These are phyloP conservation scores for Grosmannia penicillata DNA, from an alignment of 2,329 filamentous ascomycete genomes.

Conservation along the genomic window DNA sequence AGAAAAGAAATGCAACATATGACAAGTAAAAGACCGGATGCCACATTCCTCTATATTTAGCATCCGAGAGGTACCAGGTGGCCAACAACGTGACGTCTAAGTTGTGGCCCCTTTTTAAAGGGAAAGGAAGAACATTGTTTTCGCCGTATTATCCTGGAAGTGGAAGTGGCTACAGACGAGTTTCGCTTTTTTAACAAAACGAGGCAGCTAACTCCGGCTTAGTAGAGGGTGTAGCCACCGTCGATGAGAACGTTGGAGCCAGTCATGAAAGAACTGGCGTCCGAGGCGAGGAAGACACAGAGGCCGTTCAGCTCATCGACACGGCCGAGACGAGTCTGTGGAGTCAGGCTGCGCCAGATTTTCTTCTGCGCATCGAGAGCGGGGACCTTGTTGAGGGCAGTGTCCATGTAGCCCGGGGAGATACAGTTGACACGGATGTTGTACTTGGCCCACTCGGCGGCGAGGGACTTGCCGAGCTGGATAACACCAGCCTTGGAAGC, in stretches of 20 bases:
- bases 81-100: background rate
- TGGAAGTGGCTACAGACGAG: background rate
- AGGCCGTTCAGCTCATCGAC: slow-evolving; percentile 68
- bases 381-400: slow-evolving; percentile 62
- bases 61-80: background rate
- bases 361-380: slow-evolving; percentile 69
- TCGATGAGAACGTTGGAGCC: slow-evolving; percentile 60
- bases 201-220: no score
- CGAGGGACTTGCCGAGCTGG: slow-evolving; percentile 65
- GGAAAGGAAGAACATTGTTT: background rate
- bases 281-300: slow-evolving; percentile 60
- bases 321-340: slow-evolving; percentile 55
- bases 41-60: background rate
- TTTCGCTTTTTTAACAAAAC: no score
- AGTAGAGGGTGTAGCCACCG: slow-evolving; percentile 46
- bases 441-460: slow-evolving; percentile 73
- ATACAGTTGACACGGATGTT: slow-evolving; percentile 74
- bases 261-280: slow-evolving; percentile 63
- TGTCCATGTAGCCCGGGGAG: slow-evolving; percentile 79
- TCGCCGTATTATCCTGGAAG: no score
- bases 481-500: slow-evolving; percentile 70
- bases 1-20: background rate
- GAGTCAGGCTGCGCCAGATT: slow-evolving; percentile 62
- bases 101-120: background rate
- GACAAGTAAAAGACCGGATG: background rate